Conservation (phyloP, 2,329 filamentous ascomycete species). For the Penicillium sp. region DNA sequence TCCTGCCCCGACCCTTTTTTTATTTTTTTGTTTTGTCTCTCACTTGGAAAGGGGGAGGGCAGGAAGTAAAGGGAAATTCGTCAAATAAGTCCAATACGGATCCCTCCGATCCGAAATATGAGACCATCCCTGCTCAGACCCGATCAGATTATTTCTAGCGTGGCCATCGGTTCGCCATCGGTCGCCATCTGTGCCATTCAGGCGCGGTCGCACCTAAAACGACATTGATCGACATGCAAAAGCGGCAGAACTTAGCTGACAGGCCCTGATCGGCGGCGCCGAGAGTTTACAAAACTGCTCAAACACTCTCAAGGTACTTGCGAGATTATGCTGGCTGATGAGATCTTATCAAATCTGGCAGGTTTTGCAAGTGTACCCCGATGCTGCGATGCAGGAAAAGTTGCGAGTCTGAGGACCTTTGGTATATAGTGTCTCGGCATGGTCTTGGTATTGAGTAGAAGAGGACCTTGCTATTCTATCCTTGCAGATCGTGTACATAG, state of each 20-base stretch:
- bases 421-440: conserved; percentile 2
- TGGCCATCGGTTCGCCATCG: no score
- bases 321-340: background rate
- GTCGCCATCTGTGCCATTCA: conserved; percentile 3
- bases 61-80: background rate
- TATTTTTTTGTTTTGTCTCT: background rate
- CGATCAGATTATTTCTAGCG: conserved; percentile 6
- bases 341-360: background rate
- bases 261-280: conserved; percentile 16
- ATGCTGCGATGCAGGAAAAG: background rate
- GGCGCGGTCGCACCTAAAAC: conserved; percentile 5
- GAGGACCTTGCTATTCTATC: background rate
- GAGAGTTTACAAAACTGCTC: conserved; percentile 28
- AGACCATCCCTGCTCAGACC: background rate
- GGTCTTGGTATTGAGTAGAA: background rate
- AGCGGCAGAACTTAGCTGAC: conserved; percentile 19
- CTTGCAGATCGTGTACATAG: background rate
- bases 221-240: conserved; percentile 15
- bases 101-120: background rate
- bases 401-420: conserved; percentile 3
- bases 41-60: background rate
- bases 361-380: no score
- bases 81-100: background rate
- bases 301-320: conserved; percentile 36
- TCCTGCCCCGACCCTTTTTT: background rate